These are phyloP conservation scores for Talaromyces sp. DNA, from an alignment of 2,329 filamentous ascomycete genomes.

Conservation along the genomic window DNA sequence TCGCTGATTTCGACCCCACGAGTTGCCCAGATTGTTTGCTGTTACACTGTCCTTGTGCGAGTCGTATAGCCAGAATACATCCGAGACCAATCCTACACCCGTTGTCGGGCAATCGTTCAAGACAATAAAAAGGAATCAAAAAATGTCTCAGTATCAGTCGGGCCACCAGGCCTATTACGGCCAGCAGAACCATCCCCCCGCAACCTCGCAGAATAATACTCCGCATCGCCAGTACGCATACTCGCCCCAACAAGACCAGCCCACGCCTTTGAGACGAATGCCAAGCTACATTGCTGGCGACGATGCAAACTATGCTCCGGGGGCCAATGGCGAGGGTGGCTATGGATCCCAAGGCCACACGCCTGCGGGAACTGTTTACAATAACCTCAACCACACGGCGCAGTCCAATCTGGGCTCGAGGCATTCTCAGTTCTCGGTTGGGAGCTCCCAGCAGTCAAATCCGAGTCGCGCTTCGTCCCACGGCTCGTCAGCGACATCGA, in stretches of 20 bases:
- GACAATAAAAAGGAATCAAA: background rate
- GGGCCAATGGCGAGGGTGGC: background rate
- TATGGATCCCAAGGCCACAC: conserved; percentile 2
- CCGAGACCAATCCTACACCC: background rate
- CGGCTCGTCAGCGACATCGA: conserved; percentile 33
- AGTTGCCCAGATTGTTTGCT: background rate
- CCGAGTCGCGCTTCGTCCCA: conserved; percentile 39
- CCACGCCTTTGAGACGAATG: conserved; percentile 47
- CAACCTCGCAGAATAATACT: conserved; percentile 20
- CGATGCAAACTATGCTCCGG: conserved; percentile 46
- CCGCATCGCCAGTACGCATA: conserved; percentile 33
- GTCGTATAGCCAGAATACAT: background rate
- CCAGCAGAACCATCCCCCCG: conserved; percentile 20
- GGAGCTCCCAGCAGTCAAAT: conserved; percentile 29
- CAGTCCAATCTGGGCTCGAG: conserved; percentile 29
- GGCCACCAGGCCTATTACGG: conserved; percentile 44
- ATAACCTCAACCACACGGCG: conserved; percentile 16
- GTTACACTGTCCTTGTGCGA: background rate
- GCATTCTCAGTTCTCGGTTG: conserved; percentile 30
- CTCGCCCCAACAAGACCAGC: conserved; percentile 33
- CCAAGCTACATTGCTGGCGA: conserved; percentile 74
- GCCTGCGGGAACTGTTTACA: conserved; percentile 17
- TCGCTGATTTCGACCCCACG: background rate
- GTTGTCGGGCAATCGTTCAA: background rate
- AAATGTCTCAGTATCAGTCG: conserved; percentile 53